Evolutionary conservation across 1,284 basidiomycete genomes (phyloP).

Genomic region (Stygiomarasmius scandens): DNA sequence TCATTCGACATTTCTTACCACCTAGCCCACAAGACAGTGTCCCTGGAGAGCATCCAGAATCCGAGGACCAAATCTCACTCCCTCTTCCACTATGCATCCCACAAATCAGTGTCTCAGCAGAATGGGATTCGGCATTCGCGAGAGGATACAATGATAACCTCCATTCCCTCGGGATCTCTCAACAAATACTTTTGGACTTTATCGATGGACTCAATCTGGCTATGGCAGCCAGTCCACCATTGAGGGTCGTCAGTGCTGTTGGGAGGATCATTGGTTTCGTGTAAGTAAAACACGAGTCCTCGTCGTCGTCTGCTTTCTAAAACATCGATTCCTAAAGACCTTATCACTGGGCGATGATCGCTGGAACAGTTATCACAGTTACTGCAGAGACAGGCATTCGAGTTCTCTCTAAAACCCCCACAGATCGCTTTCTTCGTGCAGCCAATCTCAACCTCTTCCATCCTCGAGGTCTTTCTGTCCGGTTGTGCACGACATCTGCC

Average conservation of each 20-base stretch:
- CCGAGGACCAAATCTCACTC: not conserved
- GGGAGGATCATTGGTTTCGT: slow-evolving; percentile 24
- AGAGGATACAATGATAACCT: slow-evolving; percentile 20
- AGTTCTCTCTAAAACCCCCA: slow-evolving; percentile 28
- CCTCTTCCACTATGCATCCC: slow-evolving; percentile 20
- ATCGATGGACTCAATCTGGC: slow-evolving; percentile 27
- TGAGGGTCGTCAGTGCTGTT: slow-evolving; percentile 21
- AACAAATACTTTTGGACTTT: slow-evolving; percentile 22
- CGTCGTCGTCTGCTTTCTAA: too few relatives aligned
- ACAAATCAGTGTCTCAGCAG: slow-evolving; percentile 13
- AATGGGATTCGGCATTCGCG: slow-evolving; percentile 21
- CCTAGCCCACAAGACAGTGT: not conserved
- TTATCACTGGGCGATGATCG: slow-evolving; percentile 27
- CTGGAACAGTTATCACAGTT: slow-evolving; percentile 20
- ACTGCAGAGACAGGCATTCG: slow-evolving; percentile 22
- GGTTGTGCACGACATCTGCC: slow-evolving; percentile 28
- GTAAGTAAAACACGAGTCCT: too few relatives aligned
- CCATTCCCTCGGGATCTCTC: slow-evolving; percentile 16
- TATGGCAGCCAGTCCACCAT: slow-evolving; percentile 22
- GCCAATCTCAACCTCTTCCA: slow-evolving; percentile 28
- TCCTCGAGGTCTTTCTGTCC: slow-evolving; percentile 27
- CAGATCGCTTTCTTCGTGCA: slow-evolving; percentile 30
- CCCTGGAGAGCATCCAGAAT: not conserved
- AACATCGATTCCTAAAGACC: slow-evolving; percentile 9
- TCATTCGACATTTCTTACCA: not conserved